Evolutionary conservation across 495 filamentous ascomycete genomes (phyloP), one percentile per base, ranked within the genome.

Genomic region (Darksidea phi): DNA sequence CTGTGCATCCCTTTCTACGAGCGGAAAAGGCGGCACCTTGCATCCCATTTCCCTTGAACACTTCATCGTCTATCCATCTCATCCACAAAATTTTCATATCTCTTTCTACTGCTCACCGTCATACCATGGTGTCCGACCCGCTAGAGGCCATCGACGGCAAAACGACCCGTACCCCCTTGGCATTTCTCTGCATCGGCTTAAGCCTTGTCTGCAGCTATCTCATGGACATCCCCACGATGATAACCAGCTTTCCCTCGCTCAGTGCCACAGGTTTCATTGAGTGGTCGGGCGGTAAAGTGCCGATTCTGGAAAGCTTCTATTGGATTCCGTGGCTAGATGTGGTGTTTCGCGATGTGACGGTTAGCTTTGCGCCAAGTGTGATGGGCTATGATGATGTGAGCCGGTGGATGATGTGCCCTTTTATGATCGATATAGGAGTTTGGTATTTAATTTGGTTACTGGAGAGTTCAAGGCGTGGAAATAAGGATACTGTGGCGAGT

Each of bases 271-370:
- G 41, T 4, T 23, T 2, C 10, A 57, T 57, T 20, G 18, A 23
- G 6, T 57, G 54, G 54, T 2, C 20, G 1, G 26, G 15, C 11
- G 54, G 54, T 13, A 17, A 41, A 4, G 32, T 57, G 1, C 41
- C 54, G 21, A 57, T 57, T 12, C 43, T 57, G 13, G 23, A 57
- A 11, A 26, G 36, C 8, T 57, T 57, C 17, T 42, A 57, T 32
- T 32, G 25, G 23, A 21, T 48, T 1, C 20, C 23, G 0, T 37
- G 47, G 13, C 23, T 57, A 13, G 54, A 57, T 24, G 54, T 32
- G 23, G 43, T 57, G 5, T 47, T 47, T 17, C 20, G 54, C 20
- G 54, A 57, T 48, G 43, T 57, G 1, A 57, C 54, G 21, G 42
- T 57, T 24, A 42, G 54, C 1, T 57, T 57, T 48, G 54, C 42